Evolutionary conservation across 345 rosid genomes (phyloP).

Genomic region (Conringia planisiliqua): DNA sequence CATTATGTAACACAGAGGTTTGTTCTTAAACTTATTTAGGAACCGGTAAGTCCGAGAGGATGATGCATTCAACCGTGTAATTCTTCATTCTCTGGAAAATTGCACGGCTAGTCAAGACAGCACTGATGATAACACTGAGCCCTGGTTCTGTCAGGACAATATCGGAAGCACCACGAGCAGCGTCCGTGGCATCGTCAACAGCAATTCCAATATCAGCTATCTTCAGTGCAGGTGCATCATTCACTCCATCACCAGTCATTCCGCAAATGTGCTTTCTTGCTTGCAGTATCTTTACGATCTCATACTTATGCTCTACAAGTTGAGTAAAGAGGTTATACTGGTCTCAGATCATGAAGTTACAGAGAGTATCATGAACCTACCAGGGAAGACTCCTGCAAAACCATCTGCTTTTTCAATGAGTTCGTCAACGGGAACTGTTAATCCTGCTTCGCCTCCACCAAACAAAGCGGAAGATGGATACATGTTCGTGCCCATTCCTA

Average conservation of each 20-base stretch:
- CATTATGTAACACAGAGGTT: background rate
- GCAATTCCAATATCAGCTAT: constrained; percentile 68
- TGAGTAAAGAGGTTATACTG: background rate
- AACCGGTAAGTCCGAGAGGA: background rate
- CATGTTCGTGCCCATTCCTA: constrained; percentile 87
- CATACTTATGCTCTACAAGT: constrained; percentile 50
- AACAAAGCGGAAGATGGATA: constrained; percentile 61
- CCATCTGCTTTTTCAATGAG: constrained; percentile 46
- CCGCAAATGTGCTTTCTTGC: constrained; percentile 51
- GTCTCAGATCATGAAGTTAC: background rate
- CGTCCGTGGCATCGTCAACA: constrained; percentile 63
- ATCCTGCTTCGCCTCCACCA: constrained; percentile 27
- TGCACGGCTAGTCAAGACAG: constrained; percentile 59
- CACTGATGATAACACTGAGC: constrained; percentile 57
- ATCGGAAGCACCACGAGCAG: constrained; percentile 60
- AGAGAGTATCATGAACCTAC: constrained; percentile 14
- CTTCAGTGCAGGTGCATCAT: constrained; percentile 65
- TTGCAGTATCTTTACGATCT: constrained; percentile 55
- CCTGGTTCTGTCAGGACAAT: constrained; percentile 65
- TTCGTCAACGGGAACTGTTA: constrained; percentile 41
- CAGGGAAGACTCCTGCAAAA: constrained; percentile 66
- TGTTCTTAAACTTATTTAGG: background rate
- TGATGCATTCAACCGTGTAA: constrained; percentile 37
- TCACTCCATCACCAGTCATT: constrained; percentile 67
- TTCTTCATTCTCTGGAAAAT: constrained; percentile 64